These are phyloP conservation scores for Talaromyces sp. DNA, from an alignment of 2,329 filamentous ascomycete genomes.

Conservation along the genomic window DNA sequence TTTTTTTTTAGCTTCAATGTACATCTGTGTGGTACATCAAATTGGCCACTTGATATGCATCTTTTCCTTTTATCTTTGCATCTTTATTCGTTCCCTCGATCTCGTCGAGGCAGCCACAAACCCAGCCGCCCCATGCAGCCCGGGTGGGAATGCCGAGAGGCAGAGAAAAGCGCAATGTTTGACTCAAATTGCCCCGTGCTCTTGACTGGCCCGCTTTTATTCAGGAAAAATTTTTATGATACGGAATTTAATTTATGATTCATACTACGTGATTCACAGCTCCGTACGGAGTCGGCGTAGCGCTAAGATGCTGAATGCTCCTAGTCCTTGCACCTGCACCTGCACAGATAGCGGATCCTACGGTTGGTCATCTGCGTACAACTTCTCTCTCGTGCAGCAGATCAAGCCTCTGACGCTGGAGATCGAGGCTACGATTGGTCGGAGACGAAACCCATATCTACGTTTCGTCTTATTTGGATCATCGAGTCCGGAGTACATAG, in stretches of 20 bases:
- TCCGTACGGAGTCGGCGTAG: too few relatives aligned
- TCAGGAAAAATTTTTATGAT: background rate
- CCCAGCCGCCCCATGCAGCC: constrained; percentile 19
- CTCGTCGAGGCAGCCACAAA: background rate
- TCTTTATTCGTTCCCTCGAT: background rate
- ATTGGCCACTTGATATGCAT: background rate
- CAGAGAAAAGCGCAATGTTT: constrained; percentile 1
- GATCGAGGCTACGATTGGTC: background rate
- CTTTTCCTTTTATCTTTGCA: background rate
- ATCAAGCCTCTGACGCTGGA: background rate
- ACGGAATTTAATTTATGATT: background rate
- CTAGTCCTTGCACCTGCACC: background rate
- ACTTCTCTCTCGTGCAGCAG: constrained; percentile 2
- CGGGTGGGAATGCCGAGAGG: constrained; percentile 27
- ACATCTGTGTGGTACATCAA: background rate
- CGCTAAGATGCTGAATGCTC: too few relatives aligned
- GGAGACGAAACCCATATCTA: constrained; percentile 4
- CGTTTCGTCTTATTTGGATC: background rate
- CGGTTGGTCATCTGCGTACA: constrained; percentile 1
- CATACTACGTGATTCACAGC: background rate
- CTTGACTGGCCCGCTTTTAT: constrained; percentile 21
- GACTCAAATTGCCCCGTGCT: constrained; percentile 23
- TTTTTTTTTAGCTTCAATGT: background rate
- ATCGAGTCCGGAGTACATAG: too few relatives aligned
- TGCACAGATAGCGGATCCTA: constrained; percentile 1